These are phyloP conservation scores for Botrytis aclada DNA, from an alignment of 2,329 filamentous ascomycete species.

Conservation along the genomic window DNA sequence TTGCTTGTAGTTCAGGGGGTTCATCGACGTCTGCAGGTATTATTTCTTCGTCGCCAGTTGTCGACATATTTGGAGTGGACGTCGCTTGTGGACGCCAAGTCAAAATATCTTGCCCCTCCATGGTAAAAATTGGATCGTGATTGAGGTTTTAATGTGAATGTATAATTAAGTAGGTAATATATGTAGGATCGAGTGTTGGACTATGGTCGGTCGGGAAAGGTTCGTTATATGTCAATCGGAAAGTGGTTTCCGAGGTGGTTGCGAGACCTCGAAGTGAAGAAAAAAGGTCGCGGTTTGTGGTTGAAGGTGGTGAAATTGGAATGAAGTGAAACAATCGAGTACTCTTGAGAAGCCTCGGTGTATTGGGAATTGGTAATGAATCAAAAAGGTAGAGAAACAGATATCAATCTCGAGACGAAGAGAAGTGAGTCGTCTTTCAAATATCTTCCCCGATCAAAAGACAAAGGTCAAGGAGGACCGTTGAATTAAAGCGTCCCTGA, in stretches of 20 bases:
- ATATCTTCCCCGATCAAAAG: constrained; percentile 19
- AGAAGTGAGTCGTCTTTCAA: constrained; percentile 21
- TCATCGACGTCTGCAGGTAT: constrained; percentile 74
- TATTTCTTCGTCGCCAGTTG: constrained; percentile 58
- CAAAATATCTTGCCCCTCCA: constrained; percentile 41
- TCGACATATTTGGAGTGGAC: constrained; percentile 30
- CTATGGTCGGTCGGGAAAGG: background rate
- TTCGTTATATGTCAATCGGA: background rate
- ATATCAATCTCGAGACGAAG: constrained; percentile 6
- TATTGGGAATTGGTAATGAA: background rate
- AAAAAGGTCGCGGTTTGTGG: background rate
- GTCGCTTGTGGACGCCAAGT: constrained; percentile 43
- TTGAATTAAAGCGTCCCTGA: constrained; percentile 43
- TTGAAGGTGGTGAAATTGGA: background rate
- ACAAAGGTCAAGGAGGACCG: constrained; percentile 26
- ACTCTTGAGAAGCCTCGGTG: background rate
- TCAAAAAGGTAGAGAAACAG: background rate
- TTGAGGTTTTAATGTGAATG: constrained; percentile 23
- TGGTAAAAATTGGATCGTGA: constrained; percentile 26
- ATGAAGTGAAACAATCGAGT: constrained; percentile 12
- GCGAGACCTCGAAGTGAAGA: background rate
- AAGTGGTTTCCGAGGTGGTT: background rate
- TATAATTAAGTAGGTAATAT: constrained; percentile 18
- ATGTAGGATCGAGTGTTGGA: constrained; percentile 11
- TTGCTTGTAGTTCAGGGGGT: constrained; percentile 62